Base-by-base conservation (phyloP, 2,329 filamentous ascomycete species). In the Blastomyces emzantsi region DNA sequence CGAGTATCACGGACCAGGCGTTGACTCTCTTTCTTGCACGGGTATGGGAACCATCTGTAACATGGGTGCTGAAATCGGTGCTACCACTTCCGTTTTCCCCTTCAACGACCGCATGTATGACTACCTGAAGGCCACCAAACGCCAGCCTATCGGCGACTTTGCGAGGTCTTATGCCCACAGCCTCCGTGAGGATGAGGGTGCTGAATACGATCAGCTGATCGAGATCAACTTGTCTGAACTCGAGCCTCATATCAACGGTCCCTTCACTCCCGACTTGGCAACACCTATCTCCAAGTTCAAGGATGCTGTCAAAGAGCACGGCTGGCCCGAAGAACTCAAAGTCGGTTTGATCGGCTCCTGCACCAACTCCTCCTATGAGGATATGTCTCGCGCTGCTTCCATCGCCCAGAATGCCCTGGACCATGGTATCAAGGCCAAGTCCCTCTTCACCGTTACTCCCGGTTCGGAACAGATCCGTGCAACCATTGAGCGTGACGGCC, bases 101-200 rank as follows among this genome's bases (percentile, higher is more conserved):
- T 99, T 96, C 87, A 96, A 95, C 82, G 90, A 97, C 78, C 87
- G 90, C 75, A 96, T 96, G 92, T 90, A 96, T 83, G 90, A 97
- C 76, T 99, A 97, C 82, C 86, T 99, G 54, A 82, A 82, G 55
- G 90, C 92, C 52, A 99, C 94, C 71, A 97, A 96, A 85, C 90
- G 94, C 73, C 82, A 85, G 74, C 85, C 88, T 19, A 97, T 99
- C 71, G 94, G 90, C 73, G 91, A 97, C 76, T 97, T 92, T 75
- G 85, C 94, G 62, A 88, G 90, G 69, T 75, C 82, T 47, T 97
- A 97, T 77, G 89, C 90, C 70, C 83, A 90, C 72, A 91, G 96
- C 72, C 89, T 99, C 68, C 86, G 85, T 65, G 88, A 90, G 75
- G 94, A 99, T 70, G 83, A 95, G 79, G 91, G 91, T 70, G 90